Conservation (phyloP, 805 yeast species). For the Wickerhamiella sorbophila region DNA sequence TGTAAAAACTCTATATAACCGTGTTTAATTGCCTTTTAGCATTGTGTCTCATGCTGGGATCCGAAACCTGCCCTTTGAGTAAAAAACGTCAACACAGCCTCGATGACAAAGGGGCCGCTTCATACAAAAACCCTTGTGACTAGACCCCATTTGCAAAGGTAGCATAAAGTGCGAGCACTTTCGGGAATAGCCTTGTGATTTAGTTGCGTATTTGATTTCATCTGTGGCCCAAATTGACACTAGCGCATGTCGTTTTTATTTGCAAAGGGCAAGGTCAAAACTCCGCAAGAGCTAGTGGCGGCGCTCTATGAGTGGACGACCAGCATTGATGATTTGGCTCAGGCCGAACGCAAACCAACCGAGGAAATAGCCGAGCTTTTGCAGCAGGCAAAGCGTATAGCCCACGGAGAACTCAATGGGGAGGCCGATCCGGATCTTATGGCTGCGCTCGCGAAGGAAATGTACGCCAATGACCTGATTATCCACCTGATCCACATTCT, state of each 20-base stretch:
- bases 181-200: no score
- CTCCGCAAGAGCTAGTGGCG: constrained; percentile 72
- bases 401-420: constrained; percentile 14
- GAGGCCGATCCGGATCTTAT: constrained; percentile 55
- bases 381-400: constrained; percentile 8
- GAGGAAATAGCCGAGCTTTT: constrained; percentile 16
- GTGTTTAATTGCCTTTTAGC: no score
- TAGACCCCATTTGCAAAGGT: no score
- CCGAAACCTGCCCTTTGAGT: no score
- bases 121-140: no score
- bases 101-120: no score
- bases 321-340: constrained; percentile 34
- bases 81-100: no score
- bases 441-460: constrained; percentile 63
- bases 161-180: no score
- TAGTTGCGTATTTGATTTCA: no score
- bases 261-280: constrained; percentile 69
- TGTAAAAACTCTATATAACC: no score
- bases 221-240: neutral
- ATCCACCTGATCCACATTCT: constrained; percentile 45
- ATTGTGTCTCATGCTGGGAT: no score
- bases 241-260: constrained; percentile 69
- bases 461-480: constrained; percentile 57
- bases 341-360: constrained; percentile 22
- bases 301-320: constrained; percentile 58